phyloP scores from a whole-genome alignment of 768 basidiomycete species.

The Suillus americanus region DNA sequence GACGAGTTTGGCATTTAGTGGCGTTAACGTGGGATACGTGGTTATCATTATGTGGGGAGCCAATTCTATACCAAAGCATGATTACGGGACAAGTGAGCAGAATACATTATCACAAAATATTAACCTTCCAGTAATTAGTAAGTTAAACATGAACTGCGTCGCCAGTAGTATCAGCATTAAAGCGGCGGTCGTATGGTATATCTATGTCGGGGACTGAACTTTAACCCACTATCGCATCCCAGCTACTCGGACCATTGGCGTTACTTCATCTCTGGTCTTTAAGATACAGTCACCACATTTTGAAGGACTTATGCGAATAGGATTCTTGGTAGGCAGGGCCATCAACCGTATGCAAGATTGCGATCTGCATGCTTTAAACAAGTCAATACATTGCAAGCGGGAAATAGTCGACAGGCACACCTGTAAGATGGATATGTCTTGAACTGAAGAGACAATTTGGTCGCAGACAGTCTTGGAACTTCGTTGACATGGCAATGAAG shows the following conservation, averaged over 20 bases:
- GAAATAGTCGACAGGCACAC: constrained; percentile 32
- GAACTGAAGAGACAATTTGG: constrained; percentile 70
- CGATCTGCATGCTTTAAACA: constrained; percentile 50
- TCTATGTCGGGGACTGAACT: background rate
- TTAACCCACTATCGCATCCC: constrained; percentile 9
- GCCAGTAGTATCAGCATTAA: constrained; percentile 23
- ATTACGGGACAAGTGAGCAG: background rate
- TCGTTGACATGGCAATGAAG: constrained; percentile 72
- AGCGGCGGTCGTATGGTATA: constrained; percentile 1
- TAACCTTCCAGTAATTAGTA: background rate
- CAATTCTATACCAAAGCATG: background rate
- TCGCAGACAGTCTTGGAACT: constrained; percentile 62
- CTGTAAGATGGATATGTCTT: constrained; percentile 56
- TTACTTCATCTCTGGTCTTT: constrained; percentile 21
- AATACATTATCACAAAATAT: background rate
- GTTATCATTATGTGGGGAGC: background rate
- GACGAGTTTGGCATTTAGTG: background rate
- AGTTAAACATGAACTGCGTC: constrained; percentile 6
- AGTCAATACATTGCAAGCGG: background rate
- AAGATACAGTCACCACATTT: constrained; percentile 37
- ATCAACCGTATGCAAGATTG: constrained; percentile 61
- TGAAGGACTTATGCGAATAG: constrained; percentile 68
- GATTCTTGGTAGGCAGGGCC: constrained; percentile 66
- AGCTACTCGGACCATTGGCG: constrained; percentile 1
- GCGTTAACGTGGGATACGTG: background rate